Evolutionary conservation across 768 basidiomycete genomes (phyloP).

Genomic region (Suillus paluster): DNA sequence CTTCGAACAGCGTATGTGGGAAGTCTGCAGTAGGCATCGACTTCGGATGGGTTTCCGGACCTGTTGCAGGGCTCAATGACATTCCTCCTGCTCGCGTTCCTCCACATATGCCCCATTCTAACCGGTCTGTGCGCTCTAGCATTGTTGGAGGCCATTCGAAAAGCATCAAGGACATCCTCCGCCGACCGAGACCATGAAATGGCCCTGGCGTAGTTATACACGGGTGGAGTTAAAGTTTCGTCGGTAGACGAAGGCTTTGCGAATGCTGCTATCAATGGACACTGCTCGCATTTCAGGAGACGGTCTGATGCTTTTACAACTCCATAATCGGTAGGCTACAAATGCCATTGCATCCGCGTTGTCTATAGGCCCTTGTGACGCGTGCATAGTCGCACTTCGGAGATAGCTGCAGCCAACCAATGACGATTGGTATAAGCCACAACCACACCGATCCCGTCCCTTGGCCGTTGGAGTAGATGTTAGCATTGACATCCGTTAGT

Average conservation of each 20-base stretch:
- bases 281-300: constrained; percentile 4
- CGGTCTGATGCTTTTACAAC: background rate
- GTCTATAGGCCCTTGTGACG: constrained; percentile 31
- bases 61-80: constrained; percentile 13
- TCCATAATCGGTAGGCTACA: constrained; percentile 24
- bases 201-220: constrained; percentile 29
- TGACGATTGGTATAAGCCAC: constrained; percentile 46
- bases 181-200: constrained; percentile 24
- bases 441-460: constrained; percentile 47
- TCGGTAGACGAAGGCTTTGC: constrained; percentile 23
- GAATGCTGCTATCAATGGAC: constrained; percentile 7
- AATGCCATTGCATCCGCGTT: constrained; percentile 33
- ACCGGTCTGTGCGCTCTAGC: constrained; percentile 15
- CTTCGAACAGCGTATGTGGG: constrained; percentile 8
- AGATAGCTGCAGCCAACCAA: constrained; percentile 46
- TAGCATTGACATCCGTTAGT: constrained; percentile 17
- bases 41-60: constrained; percentile 12
- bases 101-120: constrained; percentile 1
- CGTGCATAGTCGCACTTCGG: constrained; percentile 43
- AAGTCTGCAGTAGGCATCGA: constrained; percentile 19
- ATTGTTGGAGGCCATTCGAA: constrained; percentile 14
- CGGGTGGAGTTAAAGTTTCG: constrained; percentile 26
- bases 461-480: constrained; percentile 39
- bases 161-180: constrained; percentile 1
- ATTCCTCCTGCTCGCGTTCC: background rate